A percentile compares a stretch with the other conserved stretches of the same genome.
Conservation (phyloP, 805 yeast genomes). For the Nakazawaea anatomiae region DNA sequence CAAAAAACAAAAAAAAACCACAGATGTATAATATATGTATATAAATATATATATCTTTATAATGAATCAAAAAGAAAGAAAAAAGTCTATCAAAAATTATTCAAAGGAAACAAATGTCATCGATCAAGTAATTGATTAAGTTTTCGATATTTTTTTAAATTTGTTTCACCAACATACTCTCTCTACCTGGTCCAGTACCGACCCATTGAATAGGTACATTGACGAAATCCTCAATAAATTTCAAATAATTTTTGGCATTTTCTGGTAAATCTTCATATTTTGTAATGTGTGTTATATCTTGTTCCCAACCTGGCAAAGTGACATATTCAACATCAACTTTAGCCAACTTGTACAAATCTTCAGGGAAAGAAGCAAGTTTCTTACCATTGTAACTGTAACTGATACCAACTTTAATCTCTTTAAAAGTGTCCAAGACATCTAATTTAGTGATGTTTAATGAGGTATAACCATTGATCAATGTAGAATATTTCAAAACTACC, state of each 20-base stretch:
- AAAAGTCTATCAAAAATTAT: not conserved
- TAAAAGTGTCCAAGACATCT: constrained; percentile 88
- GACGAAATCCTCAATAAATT: constrained; percentile 79
- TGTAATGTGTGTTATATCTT: constrained; percentile 68
- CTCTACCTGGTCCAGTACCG: constrained; percentile 98
- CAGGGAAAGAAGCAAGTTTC: constrained; percentile 79
- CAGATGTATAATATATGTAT: not conserved
- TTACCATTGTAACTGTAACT: constrained; percentile 78
- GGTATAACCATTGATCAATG: constrained; percentile 92
- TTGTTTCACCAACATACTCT: constrained; percentile 71
- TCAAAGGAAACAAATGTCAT: no score
- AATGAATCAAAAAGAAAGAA: not conserved
- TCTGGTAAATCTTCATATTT: constrained; percentile 77
- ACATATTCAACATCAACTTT: constrained; percentile 90
- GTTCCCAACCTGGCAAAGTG: constrained; percentile 92
- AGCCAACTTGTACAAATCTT: constrained; percentile 75
- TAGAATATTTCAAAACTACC: constrained; percentile 88
- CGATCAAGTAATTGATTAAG: no score
- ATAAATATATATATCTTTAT: constrained; percentile 1
- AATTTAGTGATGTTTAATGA: constrained; percentile 90
- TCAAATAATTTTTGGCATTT: constrained; percentile 79
- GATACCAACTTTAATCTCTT: constrained; percentile 84
- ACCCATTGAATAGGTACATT: constrained; percentile 91
- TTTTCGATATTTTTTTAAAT: constrained; percentile 7
- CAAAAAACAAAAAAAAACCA: not conserved